These are phyloP conservation scores for Pseudonitzschia pungens DNA, from an alignment of 108 stramenopile genomes.

Conservation along the genomic window DNA sequence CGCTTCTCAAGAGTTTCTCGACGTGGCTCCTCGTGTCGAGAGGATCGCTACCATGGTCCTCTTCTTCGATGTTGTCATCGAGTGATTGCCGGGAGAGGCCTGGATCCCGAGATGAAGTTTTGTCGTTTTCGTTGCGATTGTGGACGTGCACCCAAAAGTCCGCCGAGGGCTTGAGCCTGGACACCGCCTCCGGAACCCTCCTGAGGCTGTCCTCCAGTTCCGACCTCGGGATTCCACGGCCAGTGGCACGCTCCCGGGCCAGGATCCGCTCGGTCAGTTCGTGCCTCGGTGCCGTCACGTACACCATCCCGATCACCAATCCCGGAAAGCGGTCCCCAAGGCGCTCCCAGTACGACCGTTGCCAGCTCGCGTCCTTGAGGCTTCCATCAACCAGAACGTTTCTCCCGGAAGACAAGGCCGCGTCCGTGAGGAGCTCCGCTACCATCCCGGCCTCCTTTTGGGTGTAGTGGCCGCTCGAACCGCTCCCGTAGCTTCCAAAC, in stretches of 20 bases:
- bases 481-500: conserved; percentile 46
- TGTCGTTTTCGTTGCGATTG: neutral
- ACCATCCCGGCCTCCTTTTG: conserved; percentile 73
- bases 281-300: conserved; percentile 61
- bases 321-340: conserved; percentile 38
- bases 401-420: conserved; percentile 51
- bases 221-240: conserved; percentile 54
- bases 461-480: conserved; percentile 54
- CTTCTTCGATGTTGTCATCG: neutral
- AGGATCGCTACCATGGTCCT: neutral
- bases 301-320: conserved; percentile 75
- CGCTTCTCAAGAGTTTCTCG: neutral
- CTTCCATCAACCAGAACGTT: conserved; percentile 88
- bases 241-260: conserved; percentile 51
- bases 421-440: conserved; percentile 63
- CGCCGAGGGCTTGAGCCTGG: conserved; percentile 33
- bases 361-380: conserved; percentile 79
- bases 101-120: neutral
- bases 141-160: conserved; percentile 43
- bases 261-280: conserved; percentile 55
- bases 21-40: neutral
- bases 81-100: too few relatives aligned
- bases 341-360: conserved; percentile 56
- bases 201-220: conserved; percentile 41
- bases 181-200: conserved; percentile 61